Percentiles rank a stretch among this genome's conserved stretches.
phyloP scores from a whole-genome alignment of 371 early-diverging fungal genomes.

The Batkoa obscura region DNA sequence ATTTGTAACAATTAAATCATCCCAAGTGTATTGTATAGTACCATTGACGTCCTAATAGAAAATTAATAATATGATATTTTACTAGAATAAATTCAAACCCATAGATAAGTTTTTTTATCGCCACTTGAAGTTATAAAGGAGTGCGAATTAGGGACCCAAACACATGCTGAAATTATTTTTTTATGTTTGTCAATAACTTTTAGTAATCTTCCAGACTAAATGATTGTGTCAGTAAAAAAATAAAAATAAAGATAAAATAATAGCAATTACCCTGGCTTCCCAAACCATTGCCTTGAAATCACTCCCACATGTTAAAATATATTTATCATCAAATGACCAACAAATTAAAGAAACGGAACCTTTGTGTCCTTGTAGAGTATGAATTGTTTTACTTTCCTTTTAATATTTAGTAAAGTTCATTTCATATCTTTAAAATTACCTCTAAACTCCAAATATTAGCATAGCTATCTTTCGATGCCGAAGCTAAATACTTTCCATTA shows the following conservation, averaged over 20 bases:
- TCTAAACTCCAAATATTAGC: conserved; percentile 66
- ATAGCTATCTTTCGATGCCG: conserved; percentile 75
- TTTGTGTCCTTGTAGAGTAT: background rate
- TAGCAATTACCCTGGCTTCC: conserved; percentile 40
- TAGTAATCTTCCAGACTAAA: conserved; percentile 21
- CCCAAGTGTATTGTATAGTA: conserved; percentile 39
- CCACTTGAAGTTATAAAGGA: conserved; percentile 60
- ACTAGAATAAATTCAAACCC: conserved; percentile 20
- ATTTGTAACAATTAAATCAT: conserved; percentile 57
- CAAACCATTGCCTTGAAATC: conserved; percentile 63
- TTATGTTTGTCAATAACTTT: conserved; percentile 32
- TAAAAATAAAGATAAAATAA: background rate
- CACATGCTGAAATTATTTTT: conserved; percentile 59
- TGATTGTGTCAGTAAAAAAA: background rate
- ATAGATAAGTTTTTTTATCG: conserved; percentile 54
- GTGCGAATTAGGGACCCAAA: conserved; percentile 57
- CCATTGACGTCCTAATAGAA: conserved; percentile 30
- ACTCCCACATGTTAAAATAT: conserved; percentile 56
- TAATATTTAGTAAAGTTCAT: background rate
- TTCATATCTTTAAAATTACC: conserved; percentile 1
- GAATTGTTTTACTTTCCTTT: background rate
- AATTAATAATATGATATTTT: background rate
- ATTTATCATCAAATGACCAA: conserved; percentile 75
- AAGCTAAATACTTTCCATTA: conserved; percentile 66
- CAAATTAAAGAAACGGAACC: conserved; percentile 38